Base-by-base conservation (phyloP, 2,329 filamentous ascomycete genomes). In the Monilinia laxa region DNA sequence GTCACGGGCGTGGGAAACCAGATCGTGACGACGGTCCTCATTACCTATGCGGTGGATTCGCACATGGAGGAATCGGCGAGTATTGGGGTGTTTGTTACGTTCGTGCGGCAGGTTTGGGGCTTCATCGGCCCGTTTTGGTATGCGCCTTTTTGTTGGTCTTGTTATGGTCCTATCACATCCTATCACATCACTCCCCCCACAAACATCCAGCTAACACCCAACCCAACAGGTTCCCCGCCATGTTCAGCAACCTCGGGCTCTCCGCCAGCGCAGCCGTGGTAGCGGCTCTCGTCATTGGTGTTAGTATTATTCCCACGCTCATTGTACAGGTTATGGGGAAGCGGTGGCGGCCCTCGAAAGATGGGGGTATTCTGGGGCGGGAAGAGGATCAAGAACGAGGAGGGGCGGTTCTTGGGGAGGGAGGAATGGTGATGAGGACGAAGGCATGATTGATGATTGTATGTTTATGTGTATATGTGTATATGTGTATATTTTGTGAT, bases 41-140 rank as follows among this genome's bases (percentile, higher is more conserved):
- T 65, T 23, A 68, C 67, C 7, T 68, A 87, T 72, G 82, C 85
- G 0, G 81, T 88, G 1, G 86, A 88, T 70, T 85, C 83, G 71
- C 81, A 85, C 68, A 78, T 78, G 3, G 78, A 83, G 31, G 80
- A 85, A 52, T 79, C 84, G 0, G 81, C 81, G 0, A 81, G 81
- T 65, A 80, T 87, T 16, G 85, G 85, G 1, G 84, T 86, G 0
- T 87, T 87, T 69, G 80, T 88, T 68, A 86, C 81, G 2, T 79
- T 87, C 66, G 80, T 85, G 2, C 78, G 85, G 10, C 82, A 84
- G 66, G 81, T 80, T 0, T 85, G 81, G 80, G 82, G 82, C 0
- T 85, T 84, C 70, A 66, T 67, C 45, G 65, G 68, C 7, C 65
- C 65, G n/a, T 67, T 67, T 59, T 67, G 65, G 65, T 64, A 63